phyloP scores from a whole-genome alignment of 768 basidiomycete species.

The Termitomyces bulborhizus region DNA sequence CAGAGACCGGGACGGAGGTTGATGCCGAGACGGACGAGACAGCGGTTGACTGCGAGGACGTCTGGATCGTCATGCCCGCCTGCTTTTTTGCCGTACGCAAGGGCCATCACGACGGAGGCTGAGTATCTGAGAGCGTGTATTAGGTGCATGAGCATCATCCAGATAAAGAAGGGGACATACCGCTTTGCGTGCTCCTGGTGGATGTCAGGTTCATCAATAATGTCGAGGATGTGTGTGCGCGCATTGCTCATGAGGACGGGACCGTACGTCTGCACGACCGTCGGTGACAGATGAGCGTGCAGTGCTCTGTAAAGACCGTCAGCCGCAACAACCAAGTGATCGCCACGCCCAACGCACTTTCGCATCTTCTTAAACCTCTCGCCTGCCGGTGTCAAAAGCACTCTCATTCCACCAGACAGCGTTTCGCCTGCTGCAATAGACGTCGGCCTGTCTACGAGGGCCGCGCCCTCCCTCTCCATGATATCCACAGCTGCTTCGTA shows the following conservation, averaged over 20 bases:
- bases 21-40: slow-evolving; percentile 38
- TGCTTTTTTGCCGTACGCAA: slow-evolving; percentile 41
- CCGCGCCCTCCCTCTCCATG: slow-evolving; percentile 61
- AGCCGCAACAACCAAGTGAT: neutral
- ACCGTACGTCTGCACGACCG: slow-evolving; percentile 40
- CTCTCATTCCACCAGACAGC: slow-evolving; percentile 51
- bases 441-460: slow-evolving; percentile 48
- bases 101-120: slow-evolving; percentile 42
- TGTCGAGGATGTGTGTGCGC: slow-evolving; percentile 36
- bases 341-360: slow-evolving; percentile 26
- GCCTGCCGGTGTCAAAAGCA: slow-evolving; percentile 49
- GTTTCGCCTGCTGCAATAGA: slow-evolving; percentile 56
- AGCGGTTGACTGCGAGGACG: slow-evolving; percentile 38
- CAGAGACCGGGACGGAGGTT: slow-evolving; percentile 38
- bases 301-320: slow-evolving; percentile 33
- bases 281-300: slow-evolving; percentile 54
- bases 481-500: slow-evolving; percentile 56
- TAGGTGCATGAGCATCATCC: neutral
- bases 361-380: slow-evolving; percentile 58
- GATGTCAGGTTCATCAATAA: slow-evolving; percentile 31
- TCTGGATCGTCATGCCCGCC: slow-evolving; percentile 40
- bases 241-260: slow-evolving; percentile 43
- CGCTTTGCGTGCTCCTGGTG: slow-evolving; percentile 53
- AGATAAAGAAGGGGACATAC: neutral
- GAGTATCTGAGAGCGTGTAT: slow-evolving; percentile 30